Conservation (phyloP, 139 green algal genomes). For the Coccomyxa sp. region DNA sequence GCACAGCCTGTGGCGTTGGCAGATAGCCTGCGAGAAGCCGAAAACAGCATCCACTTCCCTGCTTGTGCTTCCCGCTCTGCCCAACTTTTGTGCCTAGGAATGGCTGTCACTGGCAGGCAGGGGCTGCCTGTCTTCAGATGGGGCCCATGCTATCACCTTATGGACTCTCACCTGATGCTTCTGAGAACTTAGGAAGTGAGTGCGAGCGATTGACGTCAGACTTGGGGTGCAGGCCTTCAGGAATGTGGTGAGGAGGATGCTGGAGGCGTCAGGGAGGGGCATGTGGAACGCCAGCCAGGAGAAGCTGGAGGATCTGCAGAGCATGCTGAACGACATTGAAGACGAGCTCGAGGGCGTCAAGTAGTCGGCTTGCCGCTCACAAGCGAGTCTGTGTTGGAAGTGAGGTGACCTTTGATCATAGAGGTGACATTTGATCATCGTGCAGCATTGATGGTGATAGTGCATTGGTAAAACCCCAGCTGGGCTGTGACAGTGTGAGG, state of each 20-base stretch:
- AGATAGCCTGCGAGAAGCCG: no score
- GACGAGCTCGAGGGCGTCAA: conserved; percentile 87
- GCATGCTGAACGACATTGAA: conserved; percentile 85
- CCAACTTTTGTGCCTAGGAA: no score
- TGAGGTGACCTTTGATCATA: no score
- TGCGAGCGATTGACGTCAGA: not conserved
- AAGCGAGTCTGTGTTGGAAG: no score
- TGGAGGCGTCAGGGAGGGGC: conserved; percentile 90
- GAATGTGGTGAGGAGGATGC: conserved; percentile 82
- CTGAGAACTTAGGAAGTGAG: not conserved
- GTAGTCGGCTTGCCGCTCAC: not conserved
- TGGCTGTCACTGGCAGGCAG: no score
- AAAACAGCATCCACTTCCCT: no score
- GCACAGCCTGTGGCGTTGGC: not conserved
- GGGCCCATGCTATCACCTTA: not conserved
- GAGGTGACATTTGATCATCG: no score
- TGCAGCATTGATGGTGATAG: no score
- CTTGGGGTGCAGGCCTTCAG: conserved; percentile 71
- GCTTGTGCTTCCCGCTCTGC: no score
- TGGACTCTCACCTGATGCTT: not conserved
- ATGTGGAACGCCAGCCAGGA: conserved; percentile 84
- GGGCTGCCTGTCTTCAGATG: no score
- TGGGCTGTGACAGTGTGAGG: no score
- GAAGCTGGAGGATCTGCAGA: conserved; percentile 61
- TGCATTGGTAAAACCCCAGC: no score